Evolutionary conservation across 164 flowering plant species (phyloP), one percentile per base, ranked within the genome.

Genomic region (Tetracentron sinense): DNA sequence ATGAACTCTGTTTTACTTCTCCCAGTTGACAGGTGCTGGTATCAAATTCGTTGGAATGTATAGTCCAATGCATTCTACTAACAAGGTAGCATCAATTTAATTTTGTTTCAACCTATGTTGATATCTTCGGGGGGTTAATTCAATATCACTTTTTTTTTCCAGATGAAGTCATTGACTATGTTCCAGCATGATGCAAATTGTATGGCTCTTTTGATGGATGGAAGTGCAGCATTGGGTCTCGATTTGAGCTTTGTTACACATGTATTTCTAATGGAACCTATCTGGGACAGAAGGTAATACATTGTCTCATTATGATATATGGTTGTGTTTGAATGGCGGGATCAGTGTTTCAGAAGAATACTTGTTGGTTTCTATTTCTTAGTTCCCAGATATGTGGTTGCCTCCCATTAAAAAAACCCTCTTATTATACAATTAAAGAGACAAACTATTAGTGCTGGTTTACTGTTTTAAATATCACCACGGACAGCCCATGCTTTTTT

Each of bases 261-360:
- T 75, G 99, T 94, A 17, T 94, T 91, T 72, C 64, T 94, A 35
- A 94, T 94, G 99, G 99, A 94, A 68, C 99, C 99, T 30, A 94
- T 94, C 29, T 94, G 99, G 99, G 97, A 94, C 64, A 83, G 88
- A 83, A 94, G 97, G 99, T 91, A 81, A 56, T 29, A n/a, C 10
- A 50, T 53, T 52, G 57, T 42, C 55, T 38, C 15, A 16, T 8
- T 38, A 16, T 16, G 1, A 38, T 8, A 38, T 38, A 16, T n/a
- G n/a, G 11, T 0, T 49, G 53, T 6, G 10, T 49, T 49, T 20
- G 22, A 49, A 49, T 49, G 51, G 16, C 53, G n/a, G n/a, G n/a
- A n/a, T n/a, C n/a, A n/a, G n/a, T n/a, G n/a, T 49, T 49, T 19
- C 53, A 16, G 7, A 5, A 23, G 23, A 49, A 4, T 38, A n/a